Evolutionary conservation across 192 early-diverging fungal species (phyloP).

Genomic region (Coemansia reversa): DNA sequence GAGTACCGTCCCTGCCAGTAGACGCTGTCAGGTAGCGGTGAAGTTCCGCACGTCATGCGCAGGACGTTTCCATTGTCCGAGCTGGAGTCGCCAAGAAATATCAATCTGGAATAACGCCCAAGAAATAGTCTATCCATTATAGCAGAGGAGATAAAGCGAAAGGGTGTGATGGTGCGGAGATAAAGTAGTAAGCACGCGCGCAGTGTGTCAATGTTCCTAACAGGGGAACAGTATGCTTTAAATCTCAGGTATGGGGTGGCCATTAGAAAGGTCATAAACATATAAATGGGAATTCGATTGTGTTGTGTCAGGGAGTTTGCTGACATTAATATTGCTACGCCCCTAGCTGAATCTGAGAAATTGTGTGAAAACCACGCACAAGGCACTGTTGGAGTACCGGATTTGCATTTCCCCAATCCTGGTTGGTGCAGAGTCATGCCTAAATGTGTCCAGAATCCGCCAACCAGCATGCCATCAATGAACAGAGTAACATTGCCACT

Average conservation of each 20-base stretch:
- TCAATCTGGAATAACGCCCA: constrained; percentile 22
- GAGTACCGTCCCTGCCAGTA: constrained; percentile 48
- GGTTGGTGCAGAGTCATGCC: background rate
- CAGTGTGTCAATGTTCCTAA: background rate
- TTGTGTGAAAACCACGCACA: no score
- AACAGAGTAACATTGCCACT: no score
- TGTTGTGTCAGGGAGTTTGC: no score
- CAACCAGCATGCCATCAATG: no score
- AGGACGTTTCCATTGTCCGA: constrained; percentile 47
- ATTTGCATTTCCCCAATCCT: background rate
- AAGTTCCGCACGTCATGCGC: constrained; percentile 26
- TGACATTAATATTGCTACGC: no score
- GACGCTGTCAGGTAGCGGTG: constrained; percentile 20
- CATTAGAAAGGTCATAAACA: no score
- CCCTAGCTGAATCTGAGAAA: no score
- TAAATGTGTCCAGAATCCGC: no score
- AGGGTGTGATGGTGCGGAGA: background rate
- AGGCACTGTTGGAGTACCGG: background rate
- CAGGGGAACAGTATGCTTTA: no score
- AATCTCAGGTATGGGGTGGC: no score
- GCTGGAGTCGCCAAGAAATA: constrained; percentile 52
- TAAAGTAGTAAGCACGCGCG: background rate
- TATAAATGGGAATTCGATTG: no score
- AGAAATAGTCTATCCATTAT: constrained; percentile 10
- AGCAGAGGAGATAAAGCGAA: background rate